Conservation (phyloP, 768 basidiomycete genomes). For the Xanthoconium purpureum region DNA sequence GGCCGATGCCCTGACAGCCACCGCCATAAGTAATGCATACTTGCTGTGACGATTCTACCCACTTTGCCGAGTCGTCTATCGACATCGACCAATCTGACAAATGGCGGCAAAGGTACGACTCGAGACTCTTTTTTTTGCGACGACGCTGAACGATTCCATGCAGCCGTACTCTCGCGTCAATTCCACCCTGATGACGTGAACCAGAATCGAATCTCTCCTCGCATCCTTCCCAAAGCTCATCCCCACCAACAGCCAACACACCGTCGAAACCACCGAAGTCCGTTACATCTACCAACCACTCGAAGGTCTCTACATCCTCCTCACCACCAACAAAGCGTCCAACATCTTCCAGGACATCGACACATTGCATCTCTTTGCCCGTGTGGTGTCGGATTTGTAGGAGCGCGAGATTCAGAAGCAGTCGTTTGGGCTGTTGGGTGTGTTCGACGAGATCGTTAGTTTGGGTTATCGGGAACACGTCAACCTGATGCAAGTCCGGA, state of each 20-base stretch:
- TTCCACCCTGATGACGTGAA: slow-evolving; percentile 90
- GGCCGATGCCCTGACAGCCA: no score
- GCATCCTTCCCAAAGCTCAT: slow-evolving; percentile 98
- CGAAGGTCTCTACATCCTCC: slow-evolving; percentile 93
- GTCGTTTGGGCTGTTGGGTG: slow-evolving; percentile 89
- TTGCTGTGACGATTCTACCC: no score
- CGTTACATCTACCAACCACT: slow-evolving; percentile 96
- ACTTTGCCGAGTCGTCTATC: no score
- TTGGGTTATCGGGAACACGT: slow-evolving; percentile 82
- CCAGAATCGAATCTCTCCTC: slow-evolving; percentile 91
- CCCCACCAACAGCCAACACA: slow-evolving; percentile 91
- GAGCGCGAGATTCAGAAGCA: slow-evolving; percentile 89
- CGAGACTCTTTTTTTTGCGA: neutral
- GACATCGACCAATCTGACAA: no score
- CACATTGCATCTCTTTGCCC: slow-evolving; percentile 89
- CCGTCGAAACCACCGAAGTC: slow-evolving; percentile 93
- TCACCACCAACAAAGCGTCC: slow-evolving; percentile 98
- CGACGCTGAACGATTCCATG: neutral
- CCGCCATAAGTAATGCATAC: no score
- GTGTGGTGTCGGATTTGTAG: slow-evolving; percentile 90
- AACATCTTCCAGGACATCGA: slow-evolving; percentile 99
- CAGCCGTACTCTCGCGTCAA: slow-evolving; percentile 94
- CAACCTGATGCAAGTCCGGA: slow-evolving; percentile 75
- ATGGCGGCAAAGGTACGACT: slow-evolving; percentile 81
- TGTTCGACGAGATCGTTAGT: slow-evolving; percentile 95